Evolutionary conservation across 177 flowering plant species (phyloP).

Genomic region (Vitis hybrid): DNA sequence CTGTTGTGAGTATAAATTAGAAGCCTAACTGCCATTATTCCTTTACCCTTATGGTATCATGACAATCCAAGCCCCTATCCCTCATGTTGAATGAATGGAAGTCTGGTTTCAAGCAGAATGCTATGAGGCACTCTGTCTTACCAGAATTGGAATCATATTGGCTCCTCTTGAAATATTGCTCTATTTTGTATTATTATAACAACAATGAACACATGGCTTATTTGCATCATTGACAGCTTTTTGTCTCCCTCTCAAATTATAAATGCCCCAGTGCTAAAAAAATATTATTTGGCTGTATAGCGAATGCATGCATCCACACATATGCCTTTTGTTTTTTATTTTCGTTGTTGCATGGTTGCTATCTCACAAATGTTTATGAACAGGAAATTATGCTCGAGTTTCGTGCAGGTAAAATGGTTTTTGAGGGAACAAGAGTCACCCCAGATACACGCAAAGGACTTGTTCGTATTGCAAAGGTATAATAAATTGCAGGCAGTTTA

Average conservation of each 20-base stretch:
- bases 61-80: too few species aligned
- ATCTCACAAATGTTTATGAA: conserved; percentile 1
- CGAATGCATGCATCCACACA: neutral
- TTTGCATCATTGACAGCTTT: neutral
- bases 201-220: too few species aligned
- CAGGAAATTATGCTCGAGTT: conserved; percentile 78
- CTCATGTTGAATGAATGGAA: too few species aligned
- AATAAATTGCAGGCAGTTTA: neutral
- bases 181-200: too few species aligned
- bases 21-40: too few species aligned
- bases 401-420: conserved; percentile 89
- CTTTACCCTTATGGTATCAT: too few species aligned
- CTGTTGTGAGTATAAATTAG: too few species aligned
- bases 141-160: too few species aligned
- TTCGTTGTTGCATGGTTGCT: neutral
- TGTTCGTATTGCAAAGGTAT: conserved; percentile 80
- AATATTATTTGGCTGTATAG: neutral
- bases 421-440: conserved; percentile 69
- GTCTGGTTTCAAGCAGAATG: too few species aligned
- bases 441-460: conserved; percentile 90
- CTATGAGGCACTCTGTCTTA: too few species aligned
- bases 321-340: neutral
- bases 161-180: too few species aligned
- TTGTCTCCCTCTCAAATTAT: neutral
- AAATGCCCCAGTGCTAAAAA: too few species aligned